phyloP scores from a whole-genome alignment of 805 yeast species.

The Candida peoriensis region DNA sequence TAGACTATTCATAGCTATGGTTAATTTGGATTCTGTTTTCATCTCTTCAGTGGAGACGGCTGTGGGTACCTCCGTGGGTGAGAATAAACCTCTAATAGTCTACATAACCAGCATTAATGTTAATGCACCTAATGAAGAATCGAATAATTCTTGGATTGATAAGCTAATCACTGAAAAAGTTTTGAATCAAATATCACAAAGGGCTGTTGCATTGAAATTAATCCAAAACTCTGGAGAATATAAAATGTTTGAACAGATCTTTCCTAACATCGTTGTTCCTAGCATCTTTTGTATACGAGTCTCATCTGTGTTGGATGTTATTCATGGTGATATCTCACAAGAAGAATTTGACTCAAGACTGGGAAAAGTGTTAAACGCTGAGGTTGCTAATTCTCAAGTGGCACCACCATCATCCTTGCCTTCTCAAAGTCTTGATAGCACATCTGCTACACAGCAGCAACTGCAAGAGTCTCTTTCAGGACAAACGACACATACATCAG shows the following conservation, averaged over 20 bases:
- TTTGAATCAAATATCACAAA: constrained; percentile 15
- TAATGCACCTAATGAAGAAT: too few species aligned
- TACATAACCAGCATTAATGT: constrained; percentile 29
- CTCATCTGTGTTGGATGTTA: constrained; percentile 41
- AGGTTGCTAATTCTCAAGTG: background rate
- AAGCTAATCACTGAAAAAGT: constrained; percentile 10
- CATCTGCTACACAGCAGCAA: background rate
- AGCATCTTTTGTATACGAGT: constrained; percentile 49
- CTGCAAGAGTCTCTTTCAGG: background rate
- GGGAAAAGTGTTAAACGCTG: constrained; percentile 9
- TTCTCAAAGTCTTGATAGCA: background rate
- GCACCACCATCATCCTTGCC: background rate
- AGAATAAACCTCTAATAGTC: constrained; percentile 35
- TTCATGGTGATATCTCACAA: constrained; percentile 29
- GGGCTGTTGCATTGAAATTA: constrained; percentile 39
- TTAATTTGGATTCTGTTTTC: constrained; percentile 16
- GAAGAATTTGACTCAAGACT: constrained; percentile 26
- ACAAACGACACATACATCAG: background rate
- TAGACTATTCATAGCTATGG: constrained; percentile 11
- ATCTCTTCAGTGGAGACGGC: constrained; percentile 31
- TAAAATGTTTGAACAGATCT: constrained; percentile 47
- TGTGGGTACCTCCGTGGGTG: constrained; percentile 33
- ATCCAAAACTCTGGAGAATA: constrained; percentile 38
- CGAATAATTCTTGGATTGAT: constrained; percentile 21
- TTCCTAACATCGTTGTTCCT: constrained; percentile 47